Percentiles rank a stretch among this genome's conserved stretches.
Evolutionary conservation across 83 land plant genomes (phyloP).

Genomic region (Picea engelmannii): DNA sequence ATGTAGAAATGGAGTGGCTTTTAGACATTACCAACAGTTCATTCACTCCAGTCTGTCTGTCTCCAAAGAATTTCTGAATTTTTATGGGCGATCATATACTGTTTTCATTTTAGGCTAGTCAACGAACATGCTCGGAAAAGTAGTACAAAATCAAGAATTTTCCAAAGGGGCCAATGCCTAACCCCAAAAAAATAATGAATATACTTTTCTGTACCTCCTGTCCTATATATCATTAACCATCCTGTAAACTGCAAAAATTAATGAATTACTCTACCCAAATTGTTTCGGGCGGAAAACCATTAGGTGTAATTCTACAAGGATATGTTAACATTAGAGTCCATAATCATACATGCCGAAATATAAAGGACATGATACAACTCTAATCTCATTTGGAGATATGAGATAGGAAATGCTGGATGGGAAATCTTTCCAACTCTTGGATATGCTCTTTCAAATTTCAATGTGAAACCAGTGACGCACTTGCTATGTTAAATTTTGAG

Average conservation of each 20-base stretch:
- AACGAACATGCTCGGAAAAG: slow-evolving; percentile 7
- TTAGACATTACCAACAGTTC: slow-evolving; percentile 12
- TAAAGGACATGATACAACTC: slow-evolving; percentile 10
- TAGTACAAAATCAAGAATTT: slow-evolving; percentile 8
- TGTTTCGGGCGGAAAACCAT: slow-evolving; percentile 13
- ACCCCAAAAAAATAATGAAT: slow-evolving; percentile 5
- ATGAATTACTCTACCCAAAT: slow-evolving; percentile 10
- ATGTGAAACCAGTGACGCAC: slow-evolving; percentile 14
- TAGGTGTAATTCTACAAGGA: slow-evolving; percentile 14
- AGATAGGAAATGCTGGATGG: slow-evolving; percentile 9
- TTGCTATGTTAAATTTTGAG: background rate
- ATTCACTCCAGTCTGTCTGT: background rate
- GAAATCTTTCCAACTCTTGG: slow-evolving; percentile 9
- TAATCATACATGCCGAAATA: slow-evolving; percentile 11
- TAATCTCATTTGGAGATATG: slow-evolving; percentile 11
- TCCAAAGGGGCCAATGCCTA: background rate
- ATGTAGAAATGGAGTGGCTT: slow-evolving; percentile 12
- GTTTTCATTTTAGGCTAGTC: background rate
- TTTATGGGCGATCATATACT: background rate
- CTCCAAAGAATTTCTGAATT: slow-evolving; percentile 14
- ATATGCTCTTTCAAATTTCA: slow-evolving; percentile 4
- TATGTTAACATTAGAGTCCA: slow-evolving; percentile 14
- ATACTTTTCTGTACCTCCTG: slow-evolving; percentile 9
- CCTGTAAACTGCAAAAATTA: slow-evolving; percentile 12
- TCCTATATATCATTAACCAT: slow-evolving; percentile 6